Evolutionary conservation across 75 land plant species (phyloP).

Genomic region (Selaginella moellendorffii): DNA sequence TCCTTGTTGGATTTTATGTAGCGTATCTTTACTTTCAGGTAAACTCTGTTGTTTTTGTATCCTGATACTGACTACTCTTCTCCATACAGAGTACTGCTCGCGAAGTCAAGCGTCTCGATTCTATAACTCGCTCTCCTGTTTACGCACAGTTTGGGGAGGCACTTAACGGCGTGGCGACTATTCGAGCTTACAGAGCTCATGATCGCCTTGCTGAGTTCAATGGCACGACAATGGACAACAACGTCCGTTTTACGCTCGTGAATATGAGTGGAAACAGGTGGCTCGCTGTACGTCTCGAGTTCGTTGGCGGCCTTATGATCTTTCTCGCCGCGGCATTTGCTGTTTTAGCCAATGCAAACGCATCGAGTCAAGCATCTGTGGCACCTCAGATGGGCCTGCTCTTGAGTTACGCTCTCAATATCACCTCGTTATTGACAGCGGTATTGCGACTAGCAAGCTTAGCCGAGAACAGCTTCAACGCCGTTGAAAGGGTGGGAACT

Average conservation of each 20-base stretch:
- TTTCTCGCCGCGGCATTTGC: conserved; percentile 93
- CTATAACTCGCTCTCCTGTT: conserved; percentile 90
- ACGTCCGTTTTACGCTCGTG: conserved; percentile 56
- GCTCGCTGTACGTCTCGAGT: conserved; percentile 76
- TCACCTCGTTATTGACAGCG: conserved; percentile 51
- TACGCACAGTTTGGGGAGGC: conserved; percentile 99
- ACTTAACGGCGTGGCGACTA: conserved; percentile 77
- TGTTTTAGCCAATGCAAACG: conserved; percentile 68
- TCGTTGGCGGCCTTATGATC: conserved; percentile 89
- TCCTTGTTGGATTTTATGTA: conserved; percentile 67
- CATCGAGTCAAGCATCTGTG: conserved; percentile 50
- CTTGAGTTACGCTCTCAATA: conserved; percentile 76
- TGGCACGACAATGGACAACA: conserved; percentile 90
- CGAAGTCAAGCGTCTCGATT: conserved; percentile 88
- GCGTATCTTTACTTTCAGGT: conserved; percentile 88
- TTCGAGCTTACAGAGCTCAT: conserved; percentile 93
- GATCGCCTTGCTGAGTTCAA: conserved; percentile 82
- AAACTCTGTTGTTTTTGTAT: not conserved
- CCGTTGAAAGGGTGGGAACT: conserved; percentile 81
- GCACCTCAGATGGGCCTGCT: conserved; percentile 96
- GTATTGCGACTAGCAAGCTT: conserved; percentile 67
- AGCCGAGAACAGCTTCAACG: conserved; percentile 90
- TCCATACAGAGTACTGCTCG: conserved; percentile 61
- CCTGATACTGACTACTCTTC: not conserved
- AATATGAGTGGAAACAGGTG: conserved; percentile 34